Evolutionary conservation across 176 grass and related monocot genomes (phyloP).

Genomic region (Oryza glaberrima): DNA sequence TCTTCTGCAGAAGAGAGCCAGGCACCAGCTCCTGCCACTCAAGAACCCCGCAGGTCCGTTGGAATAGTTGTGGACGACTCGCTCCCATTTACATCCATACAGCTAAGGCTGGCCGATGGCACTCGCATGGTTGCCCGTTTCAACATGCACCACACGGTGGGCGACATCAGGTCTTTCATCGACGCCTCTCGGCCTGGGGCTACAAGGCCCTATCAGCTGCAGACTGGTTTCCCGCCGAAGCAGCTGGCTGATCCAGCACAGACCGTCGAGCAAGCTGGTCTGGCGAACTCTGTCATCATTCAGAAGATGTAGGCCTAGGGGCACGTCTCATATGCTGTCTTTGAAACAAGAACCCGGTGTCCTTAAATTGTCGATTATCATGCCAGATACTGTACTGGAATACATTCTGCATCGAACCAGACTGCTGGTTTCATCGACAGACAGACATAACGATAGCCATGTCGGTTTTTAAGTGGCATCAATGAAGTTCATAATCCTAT

Average conservation of each 20-base stretch:
- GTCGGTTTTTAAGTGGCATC: not conserved
- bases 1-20: constrained; percentile 46
- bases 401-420: not conserved
- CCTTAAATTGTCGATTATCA: constrained; percentile 15
- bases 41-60: constrained; percentile 43
- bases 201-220: constrained; percentile 56
- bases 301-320: constrained; percentile 69
- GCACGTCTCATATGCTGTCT: not conserved
- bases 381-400: constrained; percentile 17
- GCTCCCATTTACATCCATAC: constrained; percentile 70
- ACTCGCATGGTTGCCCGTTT: constrained; percentile 88
- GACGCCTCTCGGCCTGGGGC: constrained; percentile 77
- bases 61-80: constrained; percentile 65
- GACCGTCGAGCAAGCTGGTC: constrained; percentile 82
- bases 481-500: constrained; percentile 12
- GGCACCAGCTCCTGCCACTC: constrained; percentile 28
- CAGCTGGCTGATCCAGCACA: constrained; percentile 56
- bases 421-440: not conserved
- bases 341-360: not conserved
- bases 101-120: constrained; percentile 83
- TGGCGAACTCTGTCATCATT: constrained; percentile 83
- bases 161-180: constrained; percentile 80
- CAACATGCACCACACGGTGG: constrained; percentile 80
- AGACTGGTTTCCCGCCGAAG: constrained; percentile 89
- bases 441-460: not conserved